These are phyloP conservation scores for Cynara cardunculus DNA, from an alignment of 129 eudicot species.

Conservation along the genomic window DNA sequence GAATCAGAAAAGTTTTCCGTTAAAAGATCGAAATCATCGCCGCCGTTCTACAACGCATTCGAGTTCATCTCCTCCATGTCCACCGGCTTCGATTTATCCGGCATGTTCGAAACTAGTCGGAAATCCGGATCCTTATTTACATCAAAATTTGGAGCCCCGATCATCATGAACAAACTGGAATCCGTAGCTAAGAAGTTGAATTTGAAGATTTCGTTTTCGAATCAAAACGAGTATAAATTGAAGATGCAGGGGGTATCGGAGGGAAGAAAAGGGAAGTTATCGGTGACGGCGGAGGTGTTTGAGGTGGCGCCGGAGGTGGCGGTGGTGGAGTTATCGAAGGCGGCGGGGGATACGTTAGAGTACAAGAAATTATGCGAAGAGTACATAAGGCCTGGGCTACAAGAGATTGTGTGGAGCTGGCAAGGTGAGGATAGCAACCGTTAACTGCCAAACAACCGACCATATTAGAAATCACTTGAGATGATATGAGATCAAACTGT, in stretches of 20 bases:
- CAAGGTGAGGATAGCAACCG: slow-evolving; percentile 58
- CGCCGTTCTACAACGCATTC: slow-evolving; percentile 75
- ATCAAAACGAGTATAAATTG: slow-evolving; percentile 21
- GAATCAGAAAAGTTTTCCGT: neutral
- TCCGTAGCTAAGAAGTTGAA: slow-evolving; percentile 23
- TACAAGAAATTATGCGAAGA: slow-evolving; percentile 62
- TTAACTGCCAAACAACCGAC: too few relatives aligned
- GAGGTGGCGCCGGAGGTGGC: slow-evolving; percentile 56
- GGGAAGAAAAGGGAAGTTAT: slow-evolving; percentile 27
- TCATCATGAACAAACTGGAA: slow-evolving; percentile 23
- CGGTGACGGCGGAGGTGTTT: slow-evolving; percentile 26
- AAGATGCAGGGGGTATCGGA: slow-evolving; percentile 26
- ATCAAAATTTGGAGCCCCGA: slow-evolving; percentile 15
- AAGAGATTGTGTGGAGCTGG: slow-evolving; percentile 90
- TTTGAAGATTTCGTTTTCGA: slow-evolving; percentile 24
- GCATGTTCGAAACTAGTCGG: slow-evolving; percentile 25
- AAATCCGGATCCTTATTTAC: slow-evolving; percentile 26
- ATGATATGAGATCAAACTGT: too few relatives aligned
- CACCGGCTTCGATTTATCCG: slow-evolving; percentile 75
- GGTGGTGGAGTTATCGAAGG: slow-evolving; percentile 33
- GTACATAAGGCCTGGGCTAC: slow-evolving; percentile 59
- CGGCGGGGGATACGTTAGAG: slow-evolving; percentile 60
- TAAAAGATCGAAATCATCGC: slow-evolving; percentile 16
- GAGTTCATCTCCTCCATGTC: slow-evolving; percentile 36
- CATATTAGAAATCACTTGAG: too few relatives aligned